A percentile compares a stretch with the other conserved stretches of the same genome.
Evolutionary conservation across 768 basidiomycete genomes (phyloP).

Genomic region (Hirschioporus abietinus): DNA sequence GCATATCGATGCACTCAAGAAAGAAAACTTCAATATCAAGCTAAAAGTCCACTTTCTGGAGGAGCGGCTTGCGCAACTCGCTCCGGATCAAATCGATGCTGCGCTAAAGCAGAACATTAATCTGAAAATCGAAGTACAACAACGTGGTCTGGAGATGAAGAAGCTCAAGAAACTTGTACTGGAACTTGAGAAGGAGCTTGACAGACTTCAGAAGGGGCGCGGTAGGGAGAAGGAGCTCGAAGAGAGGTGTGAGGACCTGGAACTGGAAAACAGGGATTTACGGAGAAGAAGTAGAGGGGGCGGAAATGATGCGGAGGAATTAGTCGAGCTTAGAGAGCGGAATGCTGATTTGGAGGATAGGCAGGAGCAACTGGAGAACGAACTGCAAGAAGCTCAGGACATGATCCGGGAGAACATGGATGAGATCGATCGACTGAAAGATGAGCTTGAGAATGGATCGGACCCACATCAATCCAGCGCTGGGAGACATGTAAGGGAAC

Average conservation of each 20-base stretch:
- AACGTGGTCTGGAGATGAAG: slow-evolving; percentile 87
- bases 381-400: slow-evolving; percentile 63
- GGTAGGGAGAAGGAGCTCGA: slow-evolving; percentile 69
- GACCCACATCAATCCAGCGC: slow-evolving; percentile 36
- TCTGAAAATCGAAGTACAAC: slow-evolving; percentile 88
- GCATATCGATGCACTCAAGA: slow-evolving; percentile 94
- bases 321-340: slow-evolving; percentile 50
- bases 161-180: slow-evolving; percentile 84
- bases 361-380: slow-evolving; percentile 33
- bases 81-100: slow-evolving; percentile 89
- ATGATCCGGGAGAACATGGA: slow-evolving; percentile 79
- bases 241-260: slow-evolving; percentile 67
- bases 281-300: slow-evolving; percentile 37
- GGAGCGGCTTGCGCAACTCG: slow-evolving; percentile 83
- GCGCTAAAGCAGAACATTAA: slow-evolving; percentile 90
- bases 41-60: slow-evolving; percentile 94
- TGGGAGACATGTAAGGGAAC: slow-evolving; percentile 31
- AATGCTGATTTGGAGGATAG: slow-evolving; percentile 57
- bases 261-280: slow-evolving; percentile 63
- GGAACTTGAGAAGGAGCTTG: slow-evolving; percentile 77
- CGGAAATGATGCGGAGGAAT: slow-evolving; percentile 32
- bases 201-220: slow-evolving; percentile 53
- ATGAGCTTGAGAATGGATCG: slow-evolving; percentile 49
- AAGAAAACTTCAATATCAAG: slow-evolving; percentile 96
- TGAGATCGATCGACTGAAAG: slow-evolving; percentile 70